These are phyloP conservation scores for Closterium sp. DNA, from an alignment of 139 green algal species.

Conservation along the genomic window DNA sequence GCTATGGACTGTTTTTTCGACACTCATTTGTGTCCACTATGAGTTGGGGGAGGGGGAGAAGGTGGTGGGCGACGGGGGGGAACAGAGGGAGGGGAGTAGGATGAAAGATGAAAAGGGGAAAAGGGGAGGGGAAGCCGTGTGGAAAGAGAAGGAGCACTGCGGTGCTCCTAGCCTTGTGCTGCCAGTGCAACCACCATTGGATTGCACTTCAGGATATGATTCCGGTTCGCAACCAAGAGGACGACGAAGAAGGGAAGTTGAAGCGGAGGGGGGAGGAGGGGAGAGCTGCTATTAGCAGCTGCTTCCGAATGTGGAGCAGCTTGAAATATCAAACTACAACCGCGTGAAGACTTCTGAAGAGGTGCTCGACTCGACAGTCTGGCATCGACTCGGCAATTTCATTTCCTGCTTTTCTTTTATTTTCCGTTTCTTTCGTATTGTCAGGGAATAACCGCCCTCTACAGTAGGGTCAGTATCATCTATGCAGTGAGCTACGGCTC, in stretches of 20 bases:
- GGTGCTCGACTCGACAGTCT: no score
- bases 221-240: neutral
- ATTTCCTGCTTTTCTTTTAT: neutral
- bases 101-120: neutral
- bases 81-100: neutral
- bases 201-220: neutral
- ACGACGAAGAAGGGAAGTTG: neutral
- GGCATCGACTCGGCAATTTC: neutral
- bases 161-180: neutral
- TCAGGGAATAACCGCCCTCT: neutral
- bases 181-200: neutral
- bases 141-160: neutral
- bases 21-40: neutral
- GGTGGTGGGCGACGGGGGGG: no score
- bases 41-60: no score
- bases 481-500: neutral
- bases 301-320: neutral
- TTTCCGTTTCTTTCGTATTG: neutral
- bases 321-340: no score
- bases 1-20: neutral
- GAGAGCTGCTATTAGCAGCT: neutral
- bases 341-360: no score
- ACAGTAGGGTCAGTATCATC: neutral
- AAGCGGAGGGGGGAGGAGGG: neutral
- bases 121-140: neutral